phyloP scores from a whole-genome alignment of 495 filamentous ascomycete species.

The Baudoinia panamericana region DNA sequence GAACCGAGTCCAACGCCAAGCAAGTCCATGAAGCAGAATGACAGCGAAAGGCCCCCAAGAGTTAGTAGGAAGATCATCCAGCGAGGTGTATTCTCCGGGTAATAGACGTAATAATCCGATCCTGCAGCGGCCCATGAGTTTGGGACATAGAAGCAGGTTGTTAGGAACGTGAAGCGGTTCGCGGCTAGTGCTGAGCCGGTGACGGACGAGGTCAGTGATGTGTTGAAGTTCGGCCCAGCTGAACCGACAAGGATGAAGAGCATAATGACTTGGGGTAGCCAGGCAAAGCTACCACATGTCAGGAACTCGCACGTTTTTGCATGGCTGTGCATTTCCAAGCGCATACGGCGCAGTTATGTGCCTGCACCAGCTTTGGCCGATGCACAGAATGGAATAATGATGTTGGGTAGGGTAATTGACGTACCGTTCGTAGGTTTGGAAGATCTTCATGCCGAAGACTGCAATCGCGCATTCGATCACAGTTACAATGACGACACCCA shows the following conservation, averaged over 20 bases:
- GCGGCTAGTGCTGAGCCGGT: conserved; percentile 9
- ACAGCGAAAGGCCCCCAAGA: conserved; percentile 34
- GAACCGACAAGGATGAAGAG: conserved; percentile 22
- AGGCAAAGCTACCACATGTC: conserved; percentile 12
- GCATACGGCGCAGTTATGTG: no score
- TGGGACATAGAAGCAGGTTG: conserved; percentile 16
- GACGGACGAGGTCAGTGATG: conserved; percentile 14
- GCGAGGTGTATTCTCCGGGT: conserved; percentile 38
- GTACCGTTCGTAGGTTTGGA: conserved; percentile 30
- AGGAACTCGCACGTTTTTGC: neutral
- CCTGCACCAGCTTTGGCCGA: no score
- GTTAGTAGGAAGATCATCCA: conserved; percentile 41
- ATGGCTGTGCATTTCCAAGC: neutral
- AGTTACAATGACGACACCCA: conserved; percentile 37
- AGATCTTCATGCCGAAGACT: conserved; percentile 29
- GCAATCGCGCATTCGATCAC: conserved; percentile 34
- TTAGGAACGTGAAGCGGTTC: conserved; percentile 22
- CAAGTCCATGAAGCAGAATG: conserved; percentile 44
- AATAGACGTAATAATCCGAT: conserved; percentile 49
- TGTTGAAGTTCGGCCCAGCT: conserved; percentile 22
- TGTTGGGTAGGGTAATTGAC: no score
- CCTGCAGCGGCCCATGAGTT: conserved; percentile 41
- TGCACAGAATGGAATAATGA: no score
- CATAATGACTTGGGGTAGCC: conserved; percentile 17
- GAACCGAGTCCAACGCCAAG: conserved; percentile 31